Base-by-base conservation (phyloP, 306 rosid species). In the Casuarina equisetifolia region DNA sequence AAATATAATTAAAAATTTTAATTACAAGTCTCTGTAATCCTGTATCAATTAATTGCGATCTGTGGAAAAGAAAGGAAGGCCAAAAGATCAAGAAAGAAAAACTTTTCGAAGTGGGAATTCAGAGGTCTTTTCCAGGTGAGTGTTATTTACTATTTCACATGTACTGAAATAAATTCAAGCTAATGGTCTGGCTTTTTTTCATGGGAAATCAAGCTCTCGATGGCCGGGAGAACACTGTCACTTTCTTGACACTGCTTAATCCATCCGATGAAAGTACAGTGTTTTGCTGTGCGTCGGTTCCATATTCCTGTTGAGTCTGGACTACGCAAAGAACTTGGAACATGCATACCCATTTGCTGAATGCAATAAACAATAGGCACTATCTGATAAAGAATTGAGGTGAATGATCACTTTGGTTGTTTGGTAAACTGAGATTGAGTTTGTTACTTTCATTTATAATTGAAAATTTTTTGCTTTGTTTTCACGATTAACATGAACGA, bases 161-260 rank as follows among this genome's bases (percentile, higher is more conserved):
- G 71, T 46, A 70, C 64, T 12, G 67, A 73, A 70, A 68, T 58
- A 70, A 80, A 68, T 61, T 55, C 71, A 73, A 46, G 54, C 11
- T 79, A 78, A 76, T 81, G 78, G 81, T 81, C n/a, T 81, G 73
- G 20, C 77, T 81, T 69, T 76, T 76, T 42, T 59, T 43, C 66
- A 81, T 49, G 85, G 70, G 62, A 43, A 4, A 49, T 46, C 54
- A 52, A 70, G 74, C 54, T 80, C 69, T 53, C 73, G 79, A 42
- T 12, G 77, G 59, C 35, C 16, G 50, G 32, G 32, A 61, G 17
- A 61, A 61, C 68, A 43, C 25, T 58, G 64, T 58, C 39, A 58
- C 64, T 58, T 58, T 58, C 35, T 61, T 12, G 17, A 35, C 40
- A 61, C 25, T n/a, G 49, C 25, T 40, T 66, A 16, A 40, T 6